These are phyloP conservation scores for Fonsecaea pugnacius DNA, from an alignment of 2,329 filamentous ascomycete genomes.

Conservation along the genomic window DNA sequence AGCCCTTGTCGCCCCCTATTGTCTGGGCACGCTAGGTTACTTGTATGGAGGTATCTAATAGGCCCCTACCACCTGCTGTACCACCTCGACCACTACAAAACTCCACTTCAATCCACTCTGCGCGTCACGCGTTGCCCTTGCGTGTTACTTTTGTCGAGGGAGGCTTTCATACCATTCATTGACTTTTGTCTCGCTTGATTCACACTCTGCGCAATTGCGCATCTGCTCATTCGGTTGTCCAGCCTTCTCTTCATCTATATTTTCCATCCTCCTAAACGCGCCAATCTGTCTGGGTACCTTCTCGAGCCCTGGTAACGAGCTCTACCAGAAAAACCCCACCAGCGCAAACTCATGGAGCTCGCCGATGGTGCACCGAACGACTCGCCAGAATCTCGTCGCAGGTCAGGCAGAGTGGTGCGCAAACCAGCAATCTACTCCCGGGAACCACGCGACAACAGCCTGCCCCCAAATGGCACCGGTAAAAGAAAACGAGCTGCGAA, in stretches of 20 bases:
- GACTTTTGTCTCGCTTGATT: not conserved
- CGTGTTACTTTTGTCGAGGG: not conserved
- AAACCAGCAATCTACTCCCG: conserved; percentile 51
- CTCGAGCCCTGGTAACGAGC: not conserved
- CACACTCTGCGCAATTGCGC: not conserved
- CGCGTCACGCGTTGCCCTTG: conserved; percentile 5
- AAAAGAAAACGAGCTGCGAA: conserved; percentile 58
- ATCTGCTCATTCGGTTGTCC: not conserved
- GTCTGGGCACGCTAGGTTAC: too few species aligned
- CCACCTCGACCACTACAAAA: not conserved
- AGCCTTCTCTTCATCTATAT: not conserved
- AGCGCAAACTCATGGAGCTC: conserved; percentile 19
- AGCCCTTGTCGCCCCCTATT: not conserved
- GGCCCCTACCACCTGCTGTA: not conserved
- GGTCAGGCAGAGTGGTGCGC: conserved; percentile 50
- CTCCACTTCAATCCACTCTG: conserved; percentile 6
- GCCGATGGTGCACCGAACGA: conserved; percentile 33
- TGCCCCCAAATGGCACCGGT: conserved; percentile 40
- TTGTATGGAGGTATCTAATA: too few species aligned
- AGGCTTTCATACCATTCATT: conserved; percentile 1
- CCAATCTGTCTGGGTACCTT: not conserved
- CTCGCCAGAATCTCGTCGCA: conserved; percentile 42
- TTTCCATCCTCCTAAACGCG: not conserved
- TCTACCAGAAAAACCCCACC: not conserved
- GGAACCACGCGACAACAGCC: conserved; percentile 40